Evolutionary conservation across 208 protist genomes (phyloP), one percentile per base, ranked within the genome.

Genomic region (Acanthamoeba healyi): DNA sequence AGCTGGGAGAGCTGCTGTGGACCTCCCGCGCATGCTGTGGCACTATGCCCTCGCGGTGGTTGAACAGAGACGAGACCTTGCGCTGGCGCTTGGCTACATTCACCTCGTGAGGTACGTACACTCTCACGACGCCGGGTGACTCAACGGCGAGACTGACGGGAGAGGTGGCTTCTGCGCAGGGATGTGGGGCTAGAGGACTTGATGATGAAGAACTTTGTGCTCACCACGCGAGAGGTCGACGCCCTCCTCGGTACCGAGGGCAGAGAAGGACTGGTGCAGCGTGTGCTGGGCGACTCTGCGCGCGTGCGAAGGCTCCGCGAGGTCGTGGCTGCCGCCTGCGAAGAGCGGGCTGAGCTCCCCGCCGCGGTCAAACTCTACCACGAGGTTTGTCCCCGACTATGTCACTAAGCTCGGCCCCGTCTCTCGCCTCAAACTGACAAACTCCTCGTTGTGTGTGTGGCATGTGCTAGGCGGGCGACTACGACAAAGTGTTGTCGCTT

Each of bases 1-100:
- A 40, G 46, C 3, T 17, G 46, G 79, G 4, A 7, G 42, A 6
- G 14, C 14, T 12, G 46, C 34, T 12, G 49, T 87, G 5, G 49
- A 87, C n/a, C 58, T 87, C 3, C 46, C 49, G 44, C 79, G 79
- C 79, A 54, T 87, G 79, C 79, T 87, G 79, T 61, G 79, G 79
- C 79, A 87, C n/a, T 87, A 87, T 29, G 79, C 49, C 6, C 79
- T 54, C 9, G 40, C 79, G 14, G 40, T 87, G 24, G 70, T 79
- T 4, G 70, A 44, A 24, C 70, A 79, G 38, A 38, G 70, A 32
- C 70, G 70, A 5, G 70, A 79, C 26, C 70, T 79, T 5, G 70
- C 24, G 6, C 29, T 79, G 36, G 70, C 70, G 38, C 70, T 79
- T 3, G 17, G 26, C 36, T 79, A 79, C 38, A 79, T 79, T 32